A percentile compares a stretch with the other conserved stretches of the same genome.
These are phyloP conservation scores for Xylogone sp. DNA, from an alignment of 2,329 filamentous ascomycete species.

Conservation along the genomic window DNA sequence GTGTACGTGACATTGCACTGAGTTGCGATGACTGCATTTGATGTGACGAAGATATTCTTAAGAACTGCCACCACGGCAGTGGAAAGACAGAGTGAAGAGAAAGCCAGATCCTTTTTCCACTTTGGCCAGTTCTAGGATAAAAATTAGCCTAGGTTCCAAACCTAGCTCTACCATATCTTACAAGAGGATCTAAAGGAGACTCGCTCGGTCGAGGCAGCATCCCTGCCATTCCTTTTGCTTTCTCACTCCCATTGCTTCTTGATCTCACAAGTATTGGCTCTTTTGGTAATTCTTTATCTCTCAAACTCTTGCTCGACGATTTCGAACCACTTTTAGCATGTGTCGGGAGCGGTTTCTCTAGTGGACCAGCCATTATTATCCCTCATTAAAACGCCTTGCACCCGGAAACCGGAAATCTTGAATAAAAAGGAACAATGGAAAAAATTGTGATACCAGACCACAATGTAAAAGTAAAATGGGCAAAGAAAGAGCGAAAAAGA, in stretches of 20 bases:
- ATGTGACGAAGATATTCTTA: slow-evolving; percentile 50
- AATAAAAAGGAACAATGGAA: too few species aligned
- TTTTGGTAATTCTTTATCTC: neutral
- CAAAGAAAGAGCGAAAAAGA: too few species aligned
- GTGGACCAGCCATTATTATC: neutral
- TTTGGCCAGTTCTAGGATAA: slow-evolving; percentile 51
- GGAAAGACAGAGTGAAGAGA: slow-evolving; percentile 42
- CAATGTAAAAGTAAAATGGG: too few species aligned
- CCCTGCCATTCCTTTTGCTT: slow-evolving; percentile 2
- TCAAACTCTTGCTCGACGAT: neutral
- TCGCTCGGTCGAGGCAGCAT: slow-evolving; percentile 50
- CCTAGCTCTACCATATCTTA: slow-evolving; percentile 25
- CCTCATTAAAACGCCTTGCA: neutral
- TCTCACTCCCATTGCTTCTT: neutral
- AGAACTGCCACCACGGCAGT: slow-evolving; percentile 44
- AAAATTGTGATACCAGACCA: too few species aligned
- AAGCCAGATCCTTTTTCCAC: slow-evolving; percentile 50
- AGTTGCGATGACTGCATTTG: slow-evolving; percentile 40
- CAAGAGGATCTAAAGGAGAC: slow-evolving; percentile 49
- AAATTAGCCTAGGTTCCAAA: neutral
- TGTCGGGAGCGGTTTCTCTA: neutral
- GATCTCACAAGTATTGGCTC: neutral
- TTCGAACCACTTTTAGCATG: neutral
- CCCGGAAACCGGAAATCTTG: too few species aligned
- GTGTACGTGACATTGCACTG: slow-evolving; percentile 43